phyloP scores from a whole-genome alignment of 768 basidiomycete species.

The Ramaria sp. region DNA sequence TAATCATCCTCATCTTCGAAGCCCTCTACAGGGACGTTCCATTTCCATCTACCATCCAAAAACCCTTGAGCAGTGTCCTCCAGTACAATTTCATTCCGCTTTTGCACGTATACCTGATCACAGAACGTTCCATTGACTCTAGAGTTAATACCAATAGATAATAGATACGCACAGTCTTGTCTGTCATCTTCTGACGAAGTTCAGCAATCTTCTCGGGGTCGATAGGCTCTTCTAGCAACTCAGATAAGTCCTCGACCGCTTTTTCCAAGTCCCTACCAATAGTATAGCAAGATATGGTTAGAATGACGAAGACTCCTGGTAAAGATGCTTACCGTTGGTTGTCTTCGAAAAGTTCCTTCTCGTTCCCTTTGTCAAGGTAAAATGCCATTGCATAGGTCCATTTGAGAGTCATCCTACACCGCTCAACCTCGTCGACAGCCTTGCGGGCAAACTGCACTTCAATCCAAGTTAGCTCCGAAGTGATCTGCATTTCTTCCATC shows the following conservation, averaged over 20 bases:
- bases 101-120: constrained; percentile 81
- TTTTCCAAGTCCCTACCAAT: constrained; percentile 71
- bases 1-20: constrained; percentile 32
- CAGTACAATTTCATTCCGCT: constrained; percentile 88
- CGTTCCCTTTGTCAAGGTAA: constrained; percentile 81
- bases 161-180: constrained; percentile 65
- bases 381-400: constrained; percentile 99
- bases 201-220: constrained; percentile 74
- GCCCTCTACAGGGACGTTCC: constrained; percentile 65
- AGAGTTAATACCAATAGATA: not conserved
- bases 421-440: constrained; percentile 85
- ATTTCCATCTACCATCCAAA: constrained; percentile 74
- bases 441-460: constrained; percentile 99
- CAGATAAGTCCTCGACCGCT: constrained; percentile 92
- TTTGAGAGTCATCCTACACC: constrained; percentile 90
- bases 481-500: constrained; percentile 99
- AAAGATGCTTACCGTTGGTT: constrained; percentile 64
- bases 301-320: not conserved
- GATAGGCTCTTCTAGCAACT: constrained; percentile 84
- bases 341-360: constrained; percentile 94
- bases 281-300: constrained; percentile 8
- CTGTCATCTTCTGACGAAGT: constrained; percentile 85
- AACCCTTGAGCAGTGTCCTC: constrained; percentile 92
- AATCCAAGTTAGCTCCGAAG: constrained; percentile 90
- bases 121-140: not conserved